Base-by-base conservation (phyloP, 495 filamentous ascomycete genomes). In the Chaetomidium leptoderma region DNA sequence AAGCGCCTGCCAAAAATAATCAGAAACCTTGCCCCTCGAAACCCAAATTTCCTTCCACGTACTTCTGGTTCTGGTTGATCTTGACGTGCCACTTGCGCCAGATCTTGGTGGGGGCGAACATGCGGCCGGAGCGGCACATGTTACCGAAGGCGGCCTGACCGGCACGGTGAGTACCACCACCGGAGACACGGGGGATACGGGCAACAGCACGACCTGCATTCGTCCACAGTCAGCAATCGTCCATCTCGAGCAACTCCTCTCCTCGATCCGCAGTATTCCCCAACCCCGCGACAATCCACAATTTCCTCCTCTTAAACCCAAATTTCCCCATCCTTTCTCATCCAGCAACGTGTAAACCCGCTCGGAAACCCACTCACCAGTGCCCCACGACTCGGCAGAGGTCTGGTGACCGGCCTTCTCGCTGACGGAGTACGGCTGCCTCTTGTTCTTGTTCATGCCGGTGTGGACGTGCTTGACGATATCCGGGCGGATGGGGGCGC, bases 1-100 rank as follows among this genome's bases (percentile, higher is more conserved):
- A 96, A 98, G 71, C 93, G 93, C 80, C 89, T 92, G 62, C 43
- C 53, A 16, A 10, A 26, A 37, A 58, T 2, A 51, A 50, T 60
- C 32, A 66, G 57, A 55, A 54, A 24, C n/a, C 24, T 14, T 13
- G 23, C 29, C 19, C 11, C 32, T 21, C 16, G 8, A 23, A 32
- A 40, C 27, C 59, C 32, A 40, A 8, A 44, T 40, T 19, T 21
- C 23, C 37, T 26, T 58, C 46, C 39, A 73, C 84, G 71, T 76
- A 91, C 89, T 90, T 93, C 85, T 98, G 92, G 74, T 84, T 85
- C 72, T 93, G 85, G 84, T 95, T 96, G 87, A 98, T 83, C 89
- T 97, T 98, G 81, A 96, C 89, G 83, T 98, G 95, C 95, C 95
- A 98, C 83, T 96, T 97, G 72, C 93, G 83, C 93, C 93, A 98